phyloP scores from a whole-genome alignment of 1,139 yeast genomes.

The Saccharomyces hybrid region DNA sequence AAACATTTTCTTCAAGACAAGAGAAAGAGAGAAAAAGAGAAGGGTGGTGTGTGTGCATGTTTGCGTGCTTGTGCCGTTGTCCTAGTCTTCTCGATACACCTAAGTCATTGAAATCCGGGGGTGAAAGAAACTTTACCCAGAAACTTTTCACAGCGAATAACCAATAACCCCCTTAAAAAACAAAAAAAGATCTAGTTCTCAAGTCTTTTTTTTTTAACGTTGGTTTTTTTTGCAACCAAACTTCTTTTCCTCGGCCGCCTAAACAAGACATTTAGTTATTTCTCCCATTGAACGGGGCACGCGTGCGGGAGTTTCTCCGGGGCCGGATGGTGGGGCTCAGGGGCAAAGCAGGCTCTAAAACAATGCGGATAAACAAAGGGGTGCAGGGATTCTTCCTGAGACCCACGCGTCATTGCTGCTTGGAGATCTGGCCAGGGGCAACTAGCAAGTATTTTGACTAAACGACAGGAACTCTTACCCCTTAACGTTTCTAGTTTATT shows the following conservation, averaged over 20 bases:
- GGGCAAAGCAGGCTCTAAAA: neutral
- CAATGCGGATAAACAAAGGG: neutral
- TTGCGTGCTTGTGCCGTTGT: neutral
- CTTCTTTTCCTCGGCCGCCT: neutral
- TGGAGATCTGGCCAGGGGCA: neutral
- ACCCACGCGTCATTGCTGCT: neutral
- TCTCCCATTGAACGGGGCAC: neutral
- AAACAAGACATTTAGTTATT: neutral
- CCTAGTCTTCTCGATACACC: neutral
- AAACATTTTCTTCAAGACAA: neutral
- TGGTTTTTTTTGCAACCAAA: neutral
- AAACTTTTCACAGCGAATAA: neutral
- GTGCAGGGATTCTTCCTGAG: neutral
- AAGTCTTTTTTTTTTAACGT: neutral
- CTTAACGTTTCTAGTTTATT: neutral
- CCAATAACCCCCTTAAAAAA: neutral
- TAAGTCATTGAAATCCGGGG: neutral
- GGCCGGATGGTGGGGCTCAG: neutral
- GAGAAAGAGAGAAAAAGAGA: neutral
- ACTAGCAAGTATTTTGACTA: neutral
- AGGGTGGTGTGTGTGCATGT: neutral
- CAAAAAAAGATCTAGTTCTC: neutral
- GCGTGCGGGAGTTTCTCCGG: neutral
- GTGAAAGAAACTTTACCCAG: neutral
- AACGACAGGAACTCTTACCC: neutral